These are phyloP conservation scores for Penicillium ochrochloron DNA, from an alignment of 495 filamentous ascomycete genomes.

Conservation along the genomic window DNA sequence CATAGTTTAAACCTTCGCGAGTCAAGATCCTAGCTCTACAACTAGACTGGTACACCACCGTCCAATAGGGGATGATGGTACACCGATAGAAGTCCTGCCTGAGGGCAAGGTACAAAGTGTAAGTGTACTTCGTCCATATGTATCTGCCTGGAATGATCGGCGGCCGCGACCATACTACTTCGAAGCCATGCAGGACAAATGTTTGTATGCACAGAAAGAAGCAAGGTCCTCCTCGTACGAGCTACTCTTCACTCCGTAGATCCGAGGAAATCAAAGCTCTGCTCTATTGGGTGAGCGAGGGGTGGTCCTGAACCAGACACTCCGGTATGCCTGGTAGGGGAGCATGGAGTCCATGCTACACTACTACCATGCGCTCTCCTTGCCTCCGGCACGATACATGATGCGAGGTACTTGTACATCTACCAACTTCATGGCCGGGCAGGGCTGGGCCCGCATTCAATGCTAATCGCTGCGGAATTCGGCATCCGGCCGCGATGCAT, in stretches of 20 bases:
- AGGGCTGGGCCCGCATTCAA: background rate
- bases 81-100: background rate
- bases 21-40: slow-evolving; percentile 11
- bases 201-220: background rate
- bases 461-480: background rate
- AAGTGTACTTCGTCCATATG: background rate
- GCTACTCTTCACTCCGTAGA: background rate
- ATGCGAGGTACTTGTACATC: background rate
- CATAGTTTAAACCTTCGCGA: slow-evolving; percentile 13
- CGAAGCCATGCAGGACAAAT: background rate
- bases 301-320: background rate
- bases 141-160: slow-evolving; percentile 2
- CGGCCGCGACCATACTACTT: background rate
- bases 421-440: background rate
- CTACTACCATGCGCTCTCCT: background rate
- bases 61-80: background rate
- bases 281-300: background rate
- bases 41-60: background rate
- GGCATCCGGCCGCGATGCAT: background rate
- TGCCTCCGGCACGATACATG: slow-evolving; percentile 5
- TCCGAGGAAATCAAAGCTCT: background rate
- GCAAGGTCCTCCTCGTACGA: background rate
- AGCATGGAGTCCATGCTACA: background rate
- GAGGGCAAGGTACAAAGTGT: background rate
- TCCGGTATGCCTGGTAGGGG: background rate